phyloP scores from a whole-genome alignment of 2,329 filamentous ascomycete species.

The Aspergillus quadricinctus region DNA sequence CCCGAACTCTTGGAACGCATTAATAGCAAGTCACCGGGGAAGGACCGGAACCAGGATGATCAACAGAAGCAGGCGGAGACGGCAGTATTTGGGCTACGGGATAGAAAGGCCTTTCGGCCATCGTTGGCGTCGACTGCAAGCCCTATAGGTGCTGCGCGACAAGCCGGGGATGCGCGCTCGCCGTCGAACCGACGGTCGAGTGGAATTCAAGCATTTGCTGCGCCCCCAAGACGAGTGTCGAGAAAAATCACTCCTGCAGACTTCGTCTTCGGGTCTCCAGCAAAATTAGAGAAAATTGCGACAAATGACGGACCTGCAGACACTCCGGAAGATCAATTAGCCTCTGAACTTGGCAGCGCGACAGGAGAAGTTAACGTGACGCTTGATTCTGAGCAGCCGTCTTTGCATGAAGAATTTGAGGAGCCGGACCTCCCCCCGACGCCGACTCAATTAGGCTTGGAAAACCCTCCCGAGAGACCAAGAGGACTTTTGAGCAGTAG shows the following conservation, averaged over 20 bases:
- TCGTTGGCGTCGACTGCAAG: slow-evolving; percentile 28
- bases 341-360: slow-evolving; percentile 28
- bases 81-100: slow-evolving; percentile 29
- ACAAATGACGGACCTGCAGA: slow-evolving; percentile 9
- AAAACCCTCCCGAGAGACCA: slow-evolving; percentile 29
- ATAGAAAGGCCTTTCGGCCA: slow-evolving; percentile 34
- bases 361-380: slow-evolving; percentile 20
- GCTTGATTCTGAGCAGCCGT: slow-evolving; percentile 13
- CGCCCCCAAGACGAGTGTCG: slow-evolving; percentile 33
- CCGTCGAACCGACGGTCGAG: slow-evolving; percentile 26
- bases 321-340: slow-evolving; percentile 32
- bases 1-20: slow-evolving; percentile 52
- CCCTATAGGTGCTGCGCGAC: slow-evolving; percentile 14
- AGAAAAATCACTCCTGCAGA: slow-evolving; percentile 29
- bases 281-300: slow-evolving; percentile 7
- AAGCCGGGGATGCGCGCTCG: slow-evolving; percentile 9
- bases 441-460: slow-evolving; percentile 38
- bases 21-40: slow-evolving; percentile 37
- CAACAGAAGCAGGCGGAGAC: slow-evolving; percentile 12
- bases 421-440: slow-evolving; percentile 62
- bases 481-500: slow-evolving; percentile 34
- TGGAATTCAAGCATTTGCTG: slow-evolving; percentile 33
- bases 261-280: slow-evolving; percentile 26
- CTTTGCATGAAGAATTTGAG: slow-evolving; percentile 32
- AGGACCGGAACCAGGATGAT: slow-evolving; percentile 17